Evolutionary conservation across 805 yeast species (phyloP), one percentile per base, ranked within the genome.

Genomic region (Debaryomyces hansenii): DNA sequence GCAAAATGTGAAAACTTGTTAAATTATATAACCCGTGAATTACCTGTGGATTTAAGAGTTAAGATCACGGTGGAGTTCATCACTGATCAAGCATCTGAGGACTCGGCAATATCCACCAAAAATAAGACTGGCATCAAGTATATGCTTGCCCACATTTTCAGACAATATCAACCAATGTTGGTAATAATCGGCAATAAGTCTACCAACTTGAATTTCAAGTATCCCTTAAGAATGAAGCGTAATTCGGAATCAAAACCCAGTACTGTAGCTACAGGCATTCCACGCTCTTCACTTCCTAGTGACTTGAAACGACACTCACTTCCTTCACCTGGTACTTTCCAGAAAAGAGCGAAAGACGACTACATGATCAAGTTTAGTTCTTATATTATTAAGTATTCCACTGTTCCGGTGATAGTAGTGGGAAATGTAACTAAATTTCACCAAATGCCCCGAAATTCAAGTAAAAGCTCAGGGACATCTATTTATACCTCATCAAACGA

Each of bases 31-130:
- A 44, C 57, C 2, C 24, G 44, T 11, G 47, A 49, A 16, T 36
- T 56, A 20, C 49, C 53, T 6, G 11, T 44, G 2, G 48, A 58
- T 28, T 53, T 68, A 44, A 60, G 56, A 38, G 49, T 72, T 36
- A 72, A 71, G 50, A 56, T 72, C 29, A 70, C 77, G 0, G 70
- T 72, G 18, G 78, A 72, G 47, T 62, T 71, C 38, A 64, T 71
- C 7, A 51, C 63, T 14, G 65, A 60, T 43, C 31, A 39, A 18
- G 21, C 11, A 14, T n/a, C 27, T 20, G 42, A n/a, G 42, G 34
- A 4, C 29, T 15, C 16, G 20, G 8, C 15, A 20, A 28, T 20
- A 12, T 15, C 14, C 20, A 11, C 32, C 27, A 42, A 45, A 14
- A 12, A 31, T 14, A 31, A 5, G 36, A 37, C 50, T 3, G 69